Conservation (phyloP, 331 rosid genomes). For the Cydonia oblonga region DNA sequence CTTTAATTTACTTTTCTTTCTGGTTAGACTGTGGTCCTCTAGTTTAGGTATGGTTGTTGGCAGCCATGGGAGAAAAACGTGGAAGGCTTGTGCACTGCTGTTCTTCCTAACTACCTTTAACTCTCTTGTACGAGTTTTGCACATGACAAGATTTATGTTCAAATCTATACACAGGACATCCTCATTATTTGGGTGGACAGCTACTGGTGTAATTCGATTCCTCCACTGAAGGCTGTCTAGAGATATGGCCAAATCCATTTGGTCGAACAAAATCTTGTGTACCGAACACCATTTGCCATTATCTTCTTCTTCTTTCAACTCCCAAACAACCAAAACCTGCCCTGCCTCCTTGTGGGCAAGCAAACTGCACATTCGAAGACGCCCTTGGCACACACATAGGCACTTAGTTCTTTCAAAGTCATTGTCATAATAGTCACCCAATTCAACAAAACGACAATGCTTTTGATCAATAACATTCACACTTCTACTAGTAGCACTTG, state of each 20-base stretch:
- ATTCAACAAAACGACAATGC: background rate
- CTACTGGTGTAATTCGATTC: too few relatives aligned
- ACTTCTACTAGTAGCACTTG: background rate
- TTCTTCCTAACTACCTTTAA: too few relatives aligned
- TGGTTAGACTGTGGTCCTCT: too few relatives aligned
- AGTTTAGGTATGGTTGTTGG: background rate
- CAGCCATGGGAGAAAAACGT: background rate
- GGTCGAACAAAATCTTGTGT: background rate
- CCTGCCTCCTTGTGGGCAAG: background rate
- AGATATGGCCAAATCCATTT: too few relatives aligned
- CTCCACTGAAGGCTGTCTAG: too few relatives aligned
- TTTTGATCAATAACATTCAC: too few relatives aligned
- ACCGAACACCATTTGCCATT: background rate
- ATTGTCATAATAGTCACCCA: too few relatives aligned
- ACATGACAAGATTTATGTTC: background rate
- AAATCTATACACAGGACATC: background rate
- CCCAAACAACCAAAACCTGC: background rate
- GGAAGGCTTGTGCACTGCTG: too few relatives aligned
- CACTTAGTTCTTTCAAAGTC: too few relatives aligned
- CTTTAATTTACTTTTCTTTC: too few relatives aligned
- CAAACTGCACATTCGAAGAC: background rate
- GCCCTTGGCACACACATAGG: background rate
- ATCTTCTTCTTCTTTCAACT: background rate
- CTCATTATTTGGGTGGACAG: background rate
- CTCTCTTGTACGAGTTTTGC: too few relatives aligned